phyloP scores from a whole-genome alignment of 352 stramenopile species.

The Peronosclerospora sorghi region DNA sequence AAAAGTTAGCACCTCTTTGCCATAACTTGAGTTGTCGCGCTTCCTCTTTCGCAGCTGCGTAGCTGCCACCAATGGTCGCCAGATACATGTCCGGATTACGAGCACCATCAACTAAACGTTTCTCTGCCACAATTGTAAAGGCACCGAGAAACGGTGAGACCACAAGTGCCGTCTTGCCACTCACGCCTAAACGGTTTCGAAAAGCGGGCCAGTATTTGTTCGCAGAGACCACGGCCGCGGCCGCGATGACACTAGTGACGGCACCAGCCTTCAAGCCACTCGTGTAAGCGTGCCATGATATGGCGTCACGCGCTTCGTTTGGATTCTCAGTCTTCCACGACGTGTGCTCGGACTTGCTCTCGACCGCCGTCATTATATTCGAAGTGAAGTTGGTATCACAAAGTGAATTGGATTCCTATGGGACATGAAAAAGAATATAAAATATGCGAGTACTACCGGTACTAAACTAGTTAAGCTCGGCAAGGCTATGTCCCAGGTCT shows the following conservation, averaged over 20 bases:
- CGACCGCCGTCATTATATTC: no score
- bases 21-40: slow-evolving; percentile 35
- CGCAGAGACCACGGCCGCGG: slow-evolving; percentile 23
- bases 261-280: slow-evolving; percentile 43
- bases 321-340: slow-evolving; percentile 28
- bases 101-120: slow-evolving; percentile 41
- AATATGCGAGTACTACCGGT: no score
- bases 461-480: no score
- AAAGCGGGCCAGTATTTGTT: slow-evolving; percentile 59
- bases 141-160: slow-evolving; percentile 45
- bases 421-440: no score
- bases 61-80: slow-evolving; percentile 30
- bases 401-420: no score
- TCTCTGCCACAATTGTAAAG: slow-evolving; percentile 62
- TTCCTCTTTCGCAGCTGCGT: slow-evolving; percentile 30
- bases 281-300: slow-evolving; percentile 56
- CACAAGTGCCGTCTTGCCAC: slow-evolving; percentile 65
- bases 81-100: slow-evolving; percentile 69
- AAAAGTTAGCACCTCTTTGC: slow-evolving; percentile 54
- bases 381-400: no score
- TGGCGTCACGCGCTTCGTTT: slow-evolving; percentile 50
- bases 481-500: no score
- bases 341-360: slow-evolving; percentile 10
- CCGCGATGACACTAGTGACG: slow-evolving; percentile 15
- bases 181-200: slow-evolving; percentile 55